phyloP scores from a whole-genome alignment of 2,329 filamentous ascomycete species.

The Ophiostoma montium region DNA sequence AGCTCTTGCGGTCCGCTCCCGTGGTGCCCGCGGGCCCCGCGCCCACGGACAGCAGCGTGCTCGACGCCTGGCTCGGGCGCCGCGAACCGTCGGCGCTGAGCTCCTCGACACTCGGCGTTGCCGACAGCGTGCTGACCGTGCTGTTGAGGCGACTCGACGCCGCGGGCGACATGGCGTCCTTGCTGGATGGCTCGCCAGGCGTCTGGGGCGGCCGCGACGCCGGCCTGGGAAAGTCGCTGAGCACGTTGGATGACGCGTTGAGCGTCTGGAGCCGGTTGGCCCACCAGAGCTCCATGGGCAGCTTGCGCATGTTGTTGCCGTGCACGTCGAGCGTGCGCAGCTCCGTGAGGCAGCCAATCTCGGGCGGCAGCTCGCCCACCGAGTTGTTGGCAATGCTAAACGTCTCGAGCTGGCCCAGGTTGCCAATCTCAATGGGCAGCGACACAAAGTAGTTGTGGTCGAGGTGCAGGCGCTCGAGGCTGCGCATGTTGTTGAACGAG shows the following conservation, averaged over 20 bases:
- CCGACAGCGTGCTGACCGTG: constrained; percentile 29
- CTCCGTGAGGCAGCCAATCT: constrained; percentile 78
- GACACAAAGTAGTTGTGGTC: constrained; percentile 95
- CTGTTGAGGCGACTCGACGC: constrained; percentile 24
- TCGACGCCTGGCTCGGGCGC: constrained; percentile 74
- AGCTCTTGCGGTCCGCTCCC: constrained; percentile 57
- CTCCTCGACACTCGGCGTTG: constrained; percentile 65
- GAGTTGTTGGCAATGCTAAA: constrained; percentile 91
- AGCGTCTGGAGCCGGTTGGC: constrained; percentile 79
- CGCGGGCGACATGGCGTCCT: constrained; percentile 13
- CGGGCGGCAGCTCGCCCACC: constrained; percentile 66
- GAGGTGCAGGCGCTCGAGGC: constrained; percentile 73
- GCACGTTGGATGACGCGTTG: constrained; percentile 88
- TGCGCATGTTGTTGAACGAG: constrained; percentile 75
- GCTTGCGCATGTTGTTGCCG: constrained; percentile 80
- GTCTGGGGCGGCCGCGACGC: constrained; percentile 53
- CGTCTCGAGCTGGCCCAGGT: constrained; percentile 69
- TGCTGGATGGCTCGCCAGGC: constrained; percentile 26
- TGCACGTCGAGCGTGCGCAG: constrained; percentile 76
- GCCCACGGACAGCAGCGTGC: constrained; percentile 59
- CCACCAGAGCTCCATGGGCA: constrained; percentile 94
- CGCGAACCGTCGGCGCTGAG: constrained; percentile 44
- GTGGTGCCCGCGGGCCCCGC: constrained; percentile 53
- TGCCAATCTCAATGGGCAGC: constrained; percentile 72
- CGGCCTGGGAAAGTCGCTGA: constrained; percentile 82